phyloP scores from a whole-genome alignment of 1,139 yeast genomes.

The Debaryomyces sp. region DNA sequence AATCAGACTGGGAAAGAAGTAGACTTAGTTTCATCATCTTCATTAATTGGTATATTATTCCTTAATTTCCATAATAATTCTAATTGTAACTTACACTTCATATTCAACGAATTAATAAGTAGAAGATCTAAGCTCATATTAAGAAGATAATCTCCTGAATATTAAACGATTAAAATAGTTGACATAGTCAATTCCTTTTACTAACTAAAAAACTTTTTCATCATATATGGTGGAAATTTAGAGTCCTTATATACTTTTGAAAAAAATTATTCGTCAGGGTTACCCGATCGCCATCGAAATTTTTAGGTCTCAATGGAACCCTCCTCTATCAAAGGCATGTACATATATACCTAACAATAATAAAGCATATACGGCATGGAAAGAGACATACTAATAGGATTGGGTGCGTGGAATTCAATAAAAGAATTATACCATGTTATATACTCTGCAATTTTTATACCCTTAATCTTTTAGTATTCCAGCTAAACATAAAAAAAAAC shows the following conservation, averaged over 20 bases:
- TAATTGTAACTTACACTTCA: neutral
- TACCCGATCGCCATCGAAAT: conserved; percentile 7
- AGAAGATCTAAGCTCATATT: conserved; percentile 6
- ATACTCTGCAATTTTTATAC: neutral
- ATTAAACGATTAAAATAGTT: neutral
- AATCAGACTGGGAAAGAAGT: conserved; percentile 81
- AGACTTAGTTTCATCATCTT: conserved; percentile 60
- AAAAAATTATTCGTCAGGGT: neutral
- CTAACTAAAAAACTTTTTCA: neutral
- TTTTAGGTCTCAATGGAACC: conserved; percentile 4
- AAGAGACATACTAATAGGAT: too few relatives aligned
- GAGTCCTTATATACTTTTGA: conserved; percentile 2
- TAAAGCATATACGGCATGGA: neutral
- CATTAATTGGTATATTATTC: conserved; percentile 7
- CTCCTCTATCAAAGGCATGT: neutral
- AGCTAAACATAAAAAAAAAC: neutral
- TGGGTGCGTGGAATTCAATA: too few relatives aligned
- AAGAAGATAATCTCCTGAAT: conserved; percentile 1
- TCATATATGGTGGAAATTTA: neutral
- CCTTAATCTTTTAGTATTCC: neutral
- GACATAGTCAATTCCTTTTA: neutral
- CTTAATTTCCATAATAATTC: neutral
- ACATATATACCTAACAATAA: neutral
- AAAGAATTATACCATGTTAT: too few relatives aligned
- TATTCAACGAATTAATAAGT: neutral